Percentiles rank a stretch among this genome's conserved stretches.
These are phyloP conservation scores for Wallacemonas sp. DNA, from an alignment of 208 protist species.

Conservation along the genomic window DNA sequence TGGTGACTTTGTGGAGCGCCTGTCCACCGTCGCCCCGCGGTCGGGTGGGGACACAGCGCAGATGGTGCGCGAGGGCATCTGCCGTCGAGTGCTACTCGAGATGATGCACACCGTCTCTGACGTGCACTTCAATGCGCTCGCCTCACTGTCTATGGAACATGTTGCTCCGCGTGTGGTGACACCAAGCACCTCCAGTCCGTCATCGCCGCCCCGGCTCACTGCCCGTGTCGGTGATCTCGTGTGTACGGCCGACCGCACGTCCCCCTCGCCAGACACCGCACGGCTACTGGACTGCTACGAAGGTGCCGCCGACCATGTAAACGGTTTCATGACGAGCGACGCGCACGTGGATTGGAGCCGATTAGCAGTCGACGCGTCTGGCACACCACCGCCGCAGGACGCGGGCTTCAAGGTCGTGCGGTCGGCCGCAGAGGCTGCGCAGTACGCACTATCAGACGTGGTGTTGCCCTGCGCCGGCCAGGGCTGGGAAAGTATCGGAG, in stretches of 20 bases:
- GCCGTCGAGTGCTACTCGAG: conserved; percentile 57
- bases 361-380: not conserved
- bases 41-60: conserved; percentile 50
- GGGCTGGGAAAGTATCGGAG: not conserved
- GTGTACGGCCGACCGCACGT: not conserved
- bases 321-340: conserved; percentile 47
- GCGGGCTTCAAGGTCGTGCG: conserved; percentile 18
- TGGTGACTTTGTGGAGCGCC: conserved; percentile 66
- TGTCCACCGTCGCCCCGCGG: conserved; percentile 35
- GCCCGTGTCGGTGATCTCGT: not conserved
- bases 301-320: conserved; percentile 64
- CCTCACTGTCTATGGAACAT: conserved; percentile 34
- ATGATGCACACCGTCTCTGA: conserved; percentile 66
- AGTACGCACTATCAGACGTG: conserved; percentile 51
- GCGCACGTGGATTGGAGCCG: conserved; percentile 54
- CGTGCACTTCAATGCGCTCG: conserved; percentile 80
- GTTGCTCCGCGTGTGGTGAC: not conserved
- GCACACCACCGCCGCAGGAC: not conserved
- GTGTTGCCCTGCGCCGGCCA: conserved; percentile 41
- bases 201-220: too few relatives aligned
- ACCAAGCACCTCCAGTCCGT: too few relatives aligned
- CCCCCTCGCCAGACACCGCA: not conserved
- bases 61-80: conserved; percentile 65
- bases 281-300: conserved; percentile 45
- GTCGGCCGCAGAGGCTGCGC: conserved; percentile 35